phyloP scores from a whole-genome alignment of 2,329 filamentous ascomycete species.

The Setomelanomma holmii region DNA sequence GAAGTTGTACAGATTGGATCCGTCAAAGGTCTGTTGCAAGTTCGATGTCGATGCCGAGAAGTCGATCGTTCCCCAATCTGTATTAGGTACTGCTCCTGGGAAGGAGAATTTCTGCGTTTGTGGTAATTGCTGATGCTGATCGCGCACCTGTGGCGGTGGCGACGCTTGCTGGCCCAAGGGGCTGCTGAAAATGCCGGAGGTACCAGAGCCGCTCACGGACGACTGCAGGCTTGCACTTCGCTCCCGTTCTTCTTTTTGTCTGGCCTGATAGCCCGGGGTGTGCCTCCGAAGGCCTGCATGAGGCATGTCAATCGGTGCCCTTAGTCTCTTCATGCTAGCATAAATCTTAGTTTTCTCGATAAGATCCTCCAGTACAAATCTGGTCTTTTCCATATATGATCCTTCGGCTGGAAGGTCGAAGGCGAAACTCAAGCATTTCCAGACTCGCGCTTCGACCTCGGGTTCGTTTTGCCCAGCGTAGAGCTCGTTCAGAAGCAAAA shows the following conservation, averaged over 20 bases:
- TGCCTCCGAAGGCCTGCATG: slow-evolving; percentile 41
- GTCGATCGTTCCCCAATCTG: slow-evolving; percentile 37
- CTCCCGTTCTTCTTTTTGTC: slow-evolving; percentile 11
- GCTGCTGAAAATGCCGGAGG: slow-evolving; percentile 3
- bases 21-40: slow-evolving; percentile 3
- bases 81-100: slow-evolving; percentile 31
- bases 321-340: slow-evolving; percentile 64
- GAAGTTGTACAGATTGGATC: slow-evolving; percentile 6
- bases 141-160: slow-evolving; percentile 7
- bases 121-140: slow-evolving; percentile 1
- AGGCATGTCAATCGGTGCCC: slow-evolving; percentile 58
- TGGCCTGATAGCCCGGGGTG: slow-evolving; percentile 24
- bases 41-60: slow-evolving; percentile 4
- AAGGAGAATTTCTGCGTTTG: slow-evolving; percentile 14
- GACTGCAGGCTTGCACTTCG: background rate
- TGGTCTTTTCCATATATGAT: slow-evolving; percentile 64
- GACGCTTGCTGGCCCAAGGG: slow-evolving; percentile 5
- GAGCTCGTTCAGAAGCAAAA: slow-evolving; percentile 73
- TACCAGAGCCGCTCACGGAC: background rate
- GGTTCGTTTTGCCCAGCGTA: slow-evolving; percentile 64
- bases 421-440: slow-evolving; percentile 74
- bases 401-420: slow-evolving; percentile 66
- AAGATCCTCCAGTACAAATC: slow-evolving; percentile 68
- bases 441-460: slow-evolving; percentile 69
- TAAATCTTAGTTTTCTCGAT: slow-evolving; percentile 67